Conservation (phyloP, 495 filamentous ascomycete genomes). For the Beverwykella pulmonaria region DNA sequence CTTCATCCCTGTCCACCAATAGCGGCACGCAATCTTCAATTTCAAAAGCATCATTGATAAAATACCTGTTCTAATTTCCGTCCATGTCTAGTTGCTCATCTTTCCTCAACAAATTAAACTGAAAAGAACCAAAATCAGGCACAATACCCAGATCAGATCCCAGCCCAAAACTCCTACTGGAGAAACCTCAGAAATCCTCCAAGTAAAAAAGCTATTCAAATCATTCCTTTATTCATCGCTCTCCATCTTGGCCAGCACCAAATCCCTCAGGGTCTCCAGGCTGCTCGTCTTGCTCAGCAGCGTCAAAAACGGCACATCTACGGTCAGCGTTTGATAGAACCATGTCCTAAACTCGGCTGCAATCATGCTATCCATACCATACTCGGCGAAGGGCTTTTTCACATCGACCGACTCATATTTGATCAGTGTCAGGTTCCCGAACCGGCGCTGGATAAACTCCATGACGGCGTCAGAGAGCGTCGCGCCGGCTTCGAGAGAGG, state of each 20-base stretch:
- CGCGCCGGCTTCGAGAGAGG: not conserved
- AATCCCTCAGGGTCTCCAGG: not conserved
- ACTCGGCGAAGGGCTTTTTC: slow-evolving; percentile 1
- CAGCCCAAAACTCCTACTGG: no score
- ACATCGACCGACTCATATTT: not conserved
- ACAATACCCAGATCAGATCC: no score
- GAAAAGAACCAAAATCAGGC: no score
- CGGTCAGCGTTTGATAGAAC: not conserved
- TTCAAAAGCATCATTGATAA: no score
- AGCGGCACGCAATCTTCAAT: no score
- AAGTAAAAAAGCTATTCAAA: no score
- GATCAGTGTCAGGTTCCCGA: not conserved
- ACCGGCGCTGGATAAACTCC: not conserved
- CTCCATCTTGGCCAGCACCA: not conserved
- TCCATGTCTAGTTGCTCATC: no score
- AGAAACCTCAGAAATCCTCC: no score
- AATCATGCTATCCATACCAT: slow-evolving; percentile 15
- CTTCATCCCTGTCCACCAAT: no score
- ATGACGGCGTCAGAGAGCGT: slow-evolving; percentile 1
- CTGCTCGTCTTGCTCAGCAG: not conserved
- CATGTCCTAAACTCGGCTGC: slow-evolving; percentile 11
- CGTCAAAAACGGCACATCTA: slow-evolving; percentile 14
- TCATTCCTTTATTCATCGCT: no score
- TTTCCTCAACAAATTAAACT: no score
- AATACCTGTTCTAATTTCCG: no score